phyloP scores from a whole-genome alignment of 352 stramenopile species.

The Phytopythium ostracodes region DNA sequence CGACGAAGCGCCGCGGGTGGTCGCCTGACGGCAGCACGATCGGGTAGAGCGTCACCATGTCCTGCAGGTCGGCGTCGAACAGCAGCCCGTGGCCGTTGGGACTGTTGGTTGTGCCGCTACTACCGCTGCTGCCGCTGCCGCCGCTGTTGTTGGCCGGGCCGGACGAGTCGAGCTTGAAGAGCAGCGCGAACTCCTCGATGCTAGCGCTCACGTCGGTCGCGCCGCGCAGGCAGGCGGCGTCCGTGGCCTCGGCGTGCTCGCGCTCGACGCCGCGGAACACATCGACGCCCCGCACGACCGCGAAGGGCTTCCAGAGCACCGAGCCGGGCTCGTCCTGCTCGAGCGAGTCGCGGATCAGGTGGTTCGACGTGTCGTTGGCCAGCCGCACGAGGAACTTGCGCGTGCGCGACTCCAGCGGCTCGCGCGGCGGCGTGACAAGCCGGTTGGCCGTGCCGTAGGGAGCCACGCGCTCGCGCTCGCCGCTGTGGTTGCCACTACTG shows the following conservation, averaged over 20 bases:
- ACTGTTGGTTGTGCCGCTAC: background rate
- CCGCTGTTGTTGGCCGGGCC: conserved; percentile 11
- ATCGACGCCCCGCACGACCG: conserved; percentile 42
- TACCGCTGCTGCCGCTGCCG: background rate
- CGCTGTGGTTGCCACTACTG: background rate
- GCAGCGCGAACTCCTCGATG: conserved; percentile 79
- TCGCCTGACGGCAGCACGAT: conserved; percentile 65
- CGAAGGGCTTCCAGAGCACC: conserved; percentile 54
- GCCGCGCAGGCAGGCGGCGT: conserved; percentile 60
- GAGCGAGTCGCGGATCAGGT: conserved; percentile 70
- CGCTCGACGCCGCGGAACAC: conserved; percentile 45
- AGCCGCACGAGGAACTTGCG: conserved; percentile 75
- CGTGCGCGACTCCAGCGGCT: conserved; percentile 65
- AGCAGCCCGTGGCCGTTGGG: conserved; percentile 47
- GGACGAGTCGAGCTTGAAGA: conserved; percentile 78
- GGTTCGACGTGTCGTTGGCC: conserved; percentile 79
- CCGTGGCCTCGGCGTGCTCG: conserved; percentile 27
- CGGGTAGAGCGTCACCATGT: conserved; percentile 70
- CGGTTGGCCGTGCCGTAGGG: conserved; percentile 7
- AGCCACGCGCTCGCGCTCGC: background rate
- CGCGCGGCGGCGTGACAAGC: conserved; percentile 36
- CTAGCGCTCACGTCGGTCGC: conserved; percentile 70
- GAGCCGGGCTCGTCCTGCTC: conserved; percentile 33
- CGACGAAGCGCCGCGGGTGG: conserved; percentile 70
- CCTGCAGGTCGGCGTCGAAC: conserved; percentile 74